A percentile compares a stretch with the other conserved stretches of the same genome.
phyloP scores from a whole-genome alignment of 2,329 filamentous ascomycete genomes.

The Talaromyces funiculosus region DNA sequence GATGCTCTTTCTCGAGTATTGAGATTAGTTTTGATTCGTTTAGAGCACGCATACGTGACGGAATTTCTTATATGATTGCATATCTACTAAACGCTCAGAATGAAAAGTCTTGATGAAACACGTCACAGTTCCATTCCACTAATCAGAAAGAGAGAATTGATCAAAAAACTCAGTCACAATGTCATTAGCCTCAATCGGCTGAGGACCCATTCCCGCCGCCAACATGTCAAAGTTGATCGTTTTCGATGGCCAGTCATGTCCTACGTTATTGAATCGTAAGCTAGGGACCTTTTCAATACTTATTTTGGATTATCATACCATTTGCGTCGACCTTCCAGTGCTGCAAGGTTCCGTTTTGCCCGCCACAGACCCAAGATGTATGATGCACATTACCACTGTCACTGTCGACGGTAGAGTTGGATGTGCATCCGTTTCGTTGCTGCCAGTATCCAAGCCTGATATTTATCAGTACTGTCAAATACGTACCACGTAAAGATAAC shows the following conservation, averaged over 20 bases:
- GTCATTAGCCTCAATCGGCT: conserved; percentile 40
- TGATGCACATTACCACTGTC: conserved; percentile 41
- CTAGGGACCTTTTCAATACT: background rate
- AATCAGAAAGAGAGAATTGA: conserved; percentile 19
- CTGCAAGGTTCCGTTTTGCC: conserved; percentile 33
- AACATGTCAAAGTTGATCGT: conserved; percentile 43
- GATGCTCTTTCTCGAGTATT: too few relatives aligned
- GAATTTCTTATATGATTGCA: too few relatives aligned
- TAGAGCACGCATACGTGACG: too few relatives aligned
- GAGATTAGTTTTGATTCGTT: too few relatives aligned
- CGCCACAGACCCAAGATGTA: conserved; percentile 39
- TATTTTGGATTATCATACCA: conserved; percentile 25
- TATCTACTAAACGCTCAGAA: too few relatives aligned
- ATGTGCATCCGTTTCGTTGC: conserved; percentile 36
- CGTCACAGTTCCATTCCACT: background rate
- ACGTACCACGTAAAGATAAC: too few relatives aligned
- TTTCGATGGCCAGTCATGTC: conserved; percentile 45
- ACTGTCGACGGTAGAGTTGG: conserved; percentile 25
- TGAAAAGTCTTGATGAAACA: background rate
- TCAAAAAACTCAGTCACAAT: conserved; percentile 46
- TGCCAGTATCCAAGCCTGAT: conserved; percentile 33
- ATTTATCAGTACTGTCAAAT: background rate
- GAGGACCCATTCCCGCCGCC: conserved; percentile 35
- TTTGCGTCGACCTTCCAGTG: conserved; percentile 44
- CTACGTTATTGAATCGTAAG: conserved; percentile 15